Base-by-base conservation (phyloP, 2,329 filamentous ascomycete species). In the Eurotiales sp. region DNA sequence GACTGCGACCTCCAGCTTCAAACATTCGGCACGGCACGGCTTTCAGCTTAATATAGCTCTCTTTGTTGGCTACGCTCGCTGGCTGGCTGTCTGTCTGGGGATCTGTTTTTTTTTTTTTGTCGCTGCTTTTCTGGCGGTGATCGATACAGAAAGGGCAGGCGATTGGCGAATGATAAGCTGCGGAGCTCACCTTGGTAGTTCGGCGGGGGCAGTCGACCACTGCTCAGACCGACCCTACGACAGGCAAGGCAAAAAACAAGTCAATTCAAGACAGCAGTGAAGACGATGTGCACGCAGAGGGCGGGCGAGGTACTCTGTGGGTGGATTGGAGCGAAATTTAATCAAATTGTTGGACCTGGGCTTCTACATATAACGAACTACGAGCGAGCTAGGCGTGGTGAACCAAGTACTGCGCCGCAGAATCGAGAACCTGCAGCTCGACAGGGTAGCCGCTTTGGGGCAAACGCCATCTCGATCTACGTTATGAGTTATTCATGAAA, bases 1-100 rank as follows among this genome's bases (percentile, higher is more conserved):
- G 32, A 51, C 48, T 37, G 41, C 30, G 48, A 49, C 30, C 37
- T 32, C 29, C 25, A 32, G 39, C 29, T 21, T 45, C 40, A 30
- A 22, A 37, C 40, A 30, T 40, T 39, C 42, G 17, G 32, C 30
- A 19, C 48, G 42, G 48, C 30, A 51, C 32, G 41, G 48, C 48
- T 45, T 51, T 51, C 21, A 23, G 22, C 27, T 51, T 51, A 45
- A 40, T 29, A 45, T 51, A 40, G 40, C 27, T 32, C 23, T 45
- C 32, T 45, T 49, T 43, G 39, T 42, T 30, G 48, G n/a, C n/a
- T n/a, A n/a, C n/a, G n/a, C n/a, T n/a, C n/a, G n/a, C n/a, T n/a
- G n/a, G n/a, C n/a, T n/a, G 25, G 25, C 25, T 29, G n/a, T 17
- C 32, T 29, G 6, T 29, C 25, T 29, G 25, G 32, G 4, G n/a